Evolutionary conservation across 108 stramenopile species (phyloP).

Genomic region (Pseudonitzschia pungens): DNA sequence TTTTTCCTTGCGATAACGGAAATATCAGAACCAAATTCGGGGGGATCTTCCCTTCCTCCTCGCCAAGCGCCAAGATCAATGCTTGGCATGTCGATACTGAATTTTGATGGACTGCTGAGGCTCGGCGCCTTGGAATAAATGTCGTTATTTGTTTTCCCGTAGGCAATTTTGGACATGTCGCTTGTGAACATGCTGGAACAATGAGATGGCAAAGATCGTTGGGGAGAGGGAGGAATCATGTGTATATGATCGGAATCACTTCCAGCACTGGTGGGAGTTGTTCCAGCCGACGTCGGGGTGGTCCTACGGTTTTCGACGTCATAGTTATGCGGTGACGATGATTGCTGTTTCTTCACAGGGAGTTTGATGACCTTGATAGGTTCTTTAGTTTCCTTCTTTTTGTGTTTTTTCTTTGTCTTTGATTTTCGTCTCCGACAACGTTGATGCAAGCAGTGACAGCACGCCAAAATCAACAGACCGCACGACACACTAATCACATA

Average conservation of each 20-base stretch:
- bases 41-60: conserved; percentile 14
- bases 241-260: conserved; percentile 7
- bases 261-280: neutral
- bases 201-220: conserved; percentile 30
- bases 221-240: conserved; percentile 22
- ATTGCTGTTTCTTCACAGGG: conserved; percentile 2
- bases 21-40: conserved; percentile 41
- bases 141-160: neutral
- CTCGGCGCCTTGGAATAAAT: conserved; percentile 6
- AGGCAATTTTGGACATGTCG: conserved; percentile 16
- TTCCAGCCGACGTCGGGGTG: conserved; percentile 7
- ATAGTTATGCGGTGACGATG: neutral
- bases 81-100: conserved; percentile 15
- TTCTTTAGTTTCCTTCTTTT: neutral
- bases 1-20: conserved; percentile 28
- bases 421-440: neutral
- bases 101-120: conserved; percentile 21
- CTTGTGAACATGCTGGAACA: conserved; percentile 46
- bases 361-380: conserved; percentile 17
- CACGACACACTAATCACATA: neutral
- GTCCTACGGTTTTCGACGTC: neutral
- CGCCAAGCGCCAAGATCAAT: conserved; percentile 29
- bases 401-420: neutral
- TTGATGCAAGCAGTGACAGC: neutral
- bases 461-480: neutral